phyloP scores from a whole-genome alignment of 305 asterid genomes.

The Fraxinus paxiana region DNA sequence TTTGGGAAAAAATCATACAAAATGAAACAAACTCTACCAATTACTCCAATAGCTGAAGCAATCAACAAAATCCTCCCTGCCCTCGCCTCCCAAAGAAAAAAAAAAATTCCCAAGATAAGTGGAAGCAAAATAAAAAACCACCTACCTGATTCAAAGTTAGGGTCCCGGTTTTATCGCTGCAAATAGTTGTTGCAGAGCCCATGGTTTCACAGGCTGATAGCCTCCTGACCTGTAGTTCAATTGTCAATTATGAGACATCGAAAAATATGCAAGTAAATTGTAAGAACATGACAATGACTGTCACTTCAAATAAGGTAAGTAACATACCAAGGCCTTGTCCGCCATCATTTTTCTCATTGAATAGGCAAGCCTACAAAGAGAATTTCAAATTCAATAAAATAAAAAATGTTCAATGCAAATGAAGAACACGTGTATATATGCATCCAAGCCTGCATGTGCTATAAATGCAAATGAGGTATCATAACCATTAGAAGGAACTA shows the following conservation, averaged over 20 bases:
- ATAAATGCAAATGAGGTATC: slow-evolving; percentile 15
- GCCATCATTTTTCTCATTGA: slow-evolving; percentile 99
- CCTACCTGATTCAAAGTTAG: slow-evolving; percentile 80
- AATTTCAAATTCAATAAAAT: neutral
- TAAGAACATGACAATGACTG: neutral
- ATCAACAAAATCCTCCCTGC: neutral
- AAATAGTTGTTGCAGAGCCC: slow-evolving; percentile 97
- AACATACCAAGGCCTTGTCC: slow-evolving; percentile 89
- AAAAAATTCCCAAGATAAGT: neutral
- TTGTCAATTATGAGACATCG: neutral
- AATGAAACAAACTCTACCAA: slow-evolving; percentile 5
- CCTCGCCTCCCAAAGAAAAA: neutral
- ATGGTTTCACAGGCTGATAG: slow-evolving; percentile 98
- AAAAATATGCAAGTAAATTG: neutral
- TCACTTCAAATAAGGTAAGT: neutral
- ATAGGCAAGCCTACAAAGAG: slow-evolving; percentile 78
- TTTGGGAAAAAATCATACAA: slow-evolving; percentile 9
- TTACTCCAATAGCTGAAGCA: slow-evolving; percentile 15
- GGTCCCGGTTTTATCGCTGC: slow-evolving; percentile 96
- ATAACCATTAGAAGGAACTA: slow-evolving; percentile 9
- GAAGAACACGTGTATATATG: slow-evolving; percentile 17
- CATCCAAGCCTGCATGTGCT: slow-evolving; percentile 10
- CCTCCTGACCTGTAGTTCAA: slow-evolving; percentile 78
- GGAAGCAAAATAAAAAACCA: slow-evolving; percentile 15
- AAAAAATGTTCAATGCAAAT: slow-evolving; percentile 13